These are phyloP conservation scores for Cenchrus americanus DNA, from an alignment of 176 grass and related monocot species.

Conservation along the genomic window DNA sequence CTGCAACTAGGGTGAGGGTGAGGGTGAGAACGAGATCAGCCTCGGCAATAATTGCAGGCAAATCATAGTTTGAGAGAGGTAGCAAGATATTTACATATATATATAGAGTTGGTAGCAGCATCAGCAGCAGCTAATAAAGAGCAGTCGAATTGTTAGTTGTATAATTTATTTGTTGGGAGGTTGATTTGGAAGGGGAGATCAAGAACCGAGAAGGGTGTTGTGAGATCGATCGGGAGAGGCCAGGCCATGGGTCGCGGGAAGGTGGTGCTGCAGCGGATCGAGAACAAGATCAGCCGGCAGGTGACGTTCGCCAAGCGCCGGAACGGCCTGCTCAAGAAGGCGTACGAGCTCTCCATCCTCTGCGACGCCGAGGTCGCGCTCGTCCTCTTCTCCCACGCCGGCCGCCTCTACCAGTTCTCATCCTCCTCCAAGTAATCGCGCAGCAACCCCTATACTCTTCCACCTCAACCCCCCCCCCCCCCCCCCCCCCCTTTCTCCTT, in stretches of 20 bases:
- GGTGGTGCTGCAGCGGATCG: slow-evolving; percentile 85
- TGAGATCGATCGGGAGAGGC: not conserved
- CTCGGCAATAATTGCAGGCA: slow-evolving; percentile 8
- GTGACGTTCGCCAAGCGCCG: slow-evolving; percentile 86
- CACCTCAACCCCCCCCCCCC: not conserved
- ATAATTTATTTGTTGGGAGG: not conserved
- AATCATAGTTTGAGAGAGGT: not conserved
- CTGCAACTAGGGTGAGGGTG: not conserved
- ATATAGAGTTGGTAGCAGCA: too few relatives aligned
- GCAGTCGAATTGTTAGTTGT: not conserved
- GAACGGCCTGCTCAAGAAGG: slow-evolving; percentile 87
- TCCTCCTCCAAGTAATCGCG: slow-evolving; percentile 51
- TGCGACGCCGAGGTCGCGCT: slow-evolving; percentile 80
- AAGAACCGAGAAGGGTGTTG: not conserved
- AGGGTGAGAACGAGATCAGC: not conserved
- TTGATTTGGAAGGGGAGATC: not conserved
- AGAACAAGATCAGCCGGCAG: slow-evolving; percentile 94
- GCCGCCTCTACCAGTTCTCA: slow-evolving; percentile 75
- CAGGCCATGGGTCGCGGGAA: slow-evolving; percentile 69
- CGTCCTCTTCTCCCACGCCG: slow-evolving; percentile 78
- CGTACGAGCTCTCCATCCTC: slow-evolving; percentile 84
- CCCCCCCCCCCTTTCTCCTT: not conserved
- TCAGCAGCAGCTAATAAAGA: not conserved
- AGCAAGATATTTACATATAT: too few relatives aligned
- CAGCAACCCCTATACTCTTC: too few relatives aligned